phyloP scores from a whole-genome alignment of 768 basidiomycete species.

The Tricholomella constricta region DNA sequence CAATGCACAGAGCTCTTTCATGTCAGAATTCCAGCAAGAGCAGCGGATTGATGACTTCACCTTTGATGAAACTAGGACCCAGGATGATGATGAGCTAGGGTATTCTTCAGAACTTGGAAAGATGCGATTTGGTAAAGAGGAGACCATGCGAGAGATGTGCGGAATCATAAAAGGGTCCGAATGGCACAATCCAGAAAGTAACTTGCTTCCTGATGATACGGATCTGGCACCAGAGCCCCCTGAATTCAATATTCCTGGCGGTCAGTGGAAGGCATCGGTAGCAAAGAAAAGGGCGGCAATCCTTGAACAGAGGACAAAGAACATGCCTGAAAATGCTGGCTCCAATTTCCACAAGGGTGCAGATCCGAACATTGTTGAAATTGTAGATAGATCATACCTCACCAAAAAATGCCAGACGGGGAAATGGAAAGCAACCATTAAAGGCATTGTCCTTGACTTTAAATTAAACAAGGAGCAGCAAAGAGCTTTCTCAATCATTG shows the following conservation, averaged over 20 bases:
- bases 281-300: neutral
- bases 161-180: neutral
- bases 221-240: neutral
- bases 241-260: neutral
- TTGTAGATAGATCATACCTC: neutral
- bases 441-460: neutral
- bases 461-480: slow-evolving; percentile 9
- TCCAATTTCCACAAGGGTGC: neutral
- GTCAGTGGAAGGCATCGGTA: neutral
- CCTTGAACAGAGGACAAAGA: neutral
- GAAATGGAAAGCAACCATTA: neutral
- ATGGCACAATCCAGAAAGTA: too few species aligned
- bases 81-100: neutral
- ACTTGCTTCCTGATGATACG: neutral
- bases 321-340: neutral
- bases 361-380: neutral
- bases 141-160: neutral
- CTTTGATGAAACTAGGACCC: neutral
- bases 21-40: neutral
- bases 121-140: neutral
- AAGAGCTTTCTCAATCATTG: slow-evolving; percentile 18
- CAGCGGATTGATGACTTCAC: neutral
- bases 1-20: neutral
- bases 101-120: neutral
- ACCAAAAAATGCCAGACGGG: neutral